Conservation (phyloP, 2,329 filamentous ascomycete species). For the Colletotrichum sp. region DNA sequence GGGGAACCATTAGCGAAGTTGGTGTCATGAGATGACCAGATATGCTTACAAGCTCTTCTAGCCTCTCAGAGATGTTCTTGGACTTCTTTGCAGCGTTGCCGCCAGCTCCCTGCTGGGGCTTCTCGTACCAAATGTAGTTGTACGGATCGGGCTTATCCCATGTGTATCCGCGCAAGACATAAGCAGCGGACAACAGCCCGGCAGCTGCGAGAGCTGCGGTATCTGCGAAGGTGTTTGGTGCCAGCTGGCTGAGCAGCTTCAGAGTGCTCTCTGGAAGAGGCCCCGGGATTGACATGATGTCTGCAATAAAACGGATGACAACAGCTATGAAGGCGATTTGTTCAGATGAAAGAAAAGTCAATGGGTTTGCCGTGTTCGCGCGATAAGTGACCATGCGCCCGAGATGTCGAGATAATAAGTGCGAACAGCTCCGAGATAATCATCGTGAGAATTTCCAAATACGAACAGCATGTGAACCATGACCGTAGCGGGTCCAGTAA, state of each 20-base stretch:
- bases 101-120: constrained; percentile 40
- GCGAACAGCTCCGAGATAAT: background rate
- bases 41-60: constrained; percentile 30
- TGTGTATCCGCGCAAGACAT: constrained; percentile 43
- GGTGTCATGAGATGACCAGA: accelerated
- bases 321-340: background rate
- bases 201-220: constrained; percentile 29
- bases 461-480: background rate
- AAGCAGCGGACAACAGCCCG: constrained; percentile 30
- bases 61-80: constrained; percentile 45
- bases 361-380: background rate
- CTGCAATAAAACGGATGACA: background rate
- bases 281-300: background rate
- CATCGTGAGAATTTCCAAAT: background rate
- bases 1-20: no score
- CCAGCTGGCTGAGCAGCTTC: constrained; percentile 21
- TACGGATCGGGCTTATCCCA: constrained; percentile 57
- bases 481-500: background rate
- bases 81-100: constrained; percentile 36
- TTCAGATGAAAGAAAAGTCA: background rate
- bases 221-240: constrained; percentile 25
- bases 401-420: background rate
- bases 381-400: background rate
- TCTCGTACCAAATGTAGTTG: constrained; percentile 51
- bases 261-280: constrained; percentile 10